Evolutionary conservation across 192 early-diverging fungal species (phyloP).

Genomic region (Fimicolochytrium jonesii): DNA sequence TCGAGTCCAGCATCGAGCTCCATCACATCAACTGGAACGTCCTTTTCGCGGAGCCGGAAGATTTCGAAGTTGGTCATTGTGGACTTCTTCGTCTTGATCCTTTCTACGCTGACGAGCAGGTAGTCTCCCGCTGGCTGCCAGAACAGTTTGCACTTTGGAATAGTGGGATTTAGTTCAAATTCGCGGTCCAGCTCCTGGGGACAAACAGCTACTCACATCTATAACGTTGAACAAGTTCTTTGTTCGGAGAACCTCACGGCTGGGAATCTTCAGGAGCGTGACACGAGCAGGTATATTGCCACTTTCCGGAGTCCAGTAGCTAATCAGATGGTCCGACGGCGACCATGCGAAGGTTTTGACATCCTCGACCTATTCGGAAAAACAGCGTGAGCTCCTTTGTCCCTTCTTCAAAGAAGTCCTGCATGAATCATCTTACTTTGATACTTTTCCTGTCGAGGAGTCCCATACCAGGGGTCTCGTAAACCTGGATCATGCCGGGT

Average conservation of each 20-base stretch:
- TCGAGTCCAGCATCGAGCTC: conserved; percentile 71
- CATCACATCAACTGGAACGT: conserved; percentile 93
- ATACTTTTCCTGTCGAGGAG: conserved; percentile 91
- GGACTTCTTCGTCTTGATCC: conserved; percentile 89
- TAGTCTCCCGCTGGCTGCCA: conserved; percentile 90
- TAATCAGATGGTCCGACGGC: conserved; percentile 61
- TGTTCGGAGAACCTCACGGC: conserved; percentile 80
- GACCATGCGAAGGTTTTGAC: conserved; percentile 55
- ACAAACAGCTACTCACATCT: conserved; percentile 44
- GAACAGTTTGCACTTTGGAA: conserved; percentile 79
- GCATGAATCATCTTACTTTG: conserved; percentile 56
- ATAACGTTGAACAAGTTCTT: conserved; percentile 97
- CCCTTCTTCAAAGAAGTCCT: background rate
- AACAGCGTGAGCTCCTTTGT: background rate
- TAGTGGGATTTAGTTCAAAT: too few relatives aligned
- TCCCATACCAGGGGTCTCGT: conserved; percentile 92
- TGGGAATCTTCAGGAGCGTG: conserved; percentile 81
- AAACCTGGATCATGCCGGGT: conserved; percentile 70
- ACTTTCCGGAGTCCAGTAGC: conserved; percentile 88
- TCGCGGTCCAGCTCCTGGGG: too few relatives aligned
- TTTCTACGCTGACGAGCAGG: conserved; percentile 89
- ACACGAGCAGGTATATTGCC: conserved; percentile 96
- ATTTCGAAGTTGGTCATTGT: conserved; percentile 90
- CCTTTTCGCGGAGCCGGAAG: conserved; percentile 86
- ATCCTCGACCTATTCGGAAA: conserved; percentile 34